A percentile compares a stretch with the other conserved stretches of the same genome.
Conservation (phyloP, 2,329 filamentous ascomycete species). For the Xylaria sp. region DNA sequence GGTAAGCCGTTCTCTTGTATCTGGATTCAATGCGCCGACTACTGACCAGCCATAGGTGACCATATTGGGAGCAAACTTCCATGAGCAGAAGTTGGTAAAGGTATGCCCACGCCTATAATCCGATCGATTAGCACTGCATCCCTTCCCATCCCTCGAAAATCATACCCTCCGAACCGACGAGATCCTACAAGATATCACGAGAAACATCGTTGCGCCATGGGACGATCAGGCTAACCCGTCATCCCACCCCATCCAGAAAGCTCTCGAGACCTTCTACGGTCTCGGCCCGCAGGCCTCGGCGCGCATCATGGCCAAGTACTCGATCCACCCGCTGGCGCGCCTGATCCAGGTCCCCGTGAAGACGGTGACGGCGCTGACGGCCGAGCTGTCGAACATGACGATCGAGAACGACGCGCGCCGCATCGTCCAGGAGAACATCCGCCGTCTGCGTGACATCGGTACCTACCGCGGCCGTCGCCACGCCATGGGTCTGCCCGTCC, state of each 20-base stretch:
- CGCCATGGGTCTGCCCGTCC: conserved; percentile 85
- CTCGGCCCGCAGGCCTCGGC: conserved; percentile 65
- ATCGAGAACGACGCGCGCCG: conserved; percentile 84
- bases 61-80: conserved; percentile 81
- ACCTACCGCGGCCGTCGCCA: conserved; percentile 84
- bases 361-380: conserved; percentile 75
- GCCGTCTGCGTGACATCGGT: conserved; percentile 81
- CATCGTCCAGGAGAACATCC: conserved; percentile 77
- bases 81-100: conserved; percentile 75
- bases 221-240: background rate
- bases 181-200: too few species aligned
- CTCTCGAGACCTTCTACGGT: conserved; percentile 80
- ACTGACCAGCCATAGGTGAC: conserved; percentile 55
- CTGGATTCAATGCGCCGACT: background rate
- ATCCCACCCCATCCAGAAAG: conserved; percentile 45
- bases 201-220: background rate
- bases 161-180: background rate
- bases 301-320: conserved; percentile 79
- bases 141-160: background rate
- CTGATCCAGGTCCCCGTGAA: conserved; percentile 69
- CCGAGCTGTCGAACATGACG: conserved; percentile 83
- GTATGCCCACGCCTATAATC: conserved; percentile 41
- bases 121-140: background rate
- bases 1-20: conserved; percentile 5
- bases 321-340: conserved; percentile 77